Base-by-base conservation (phyloP, 768 basidiomycete species). In the Agaricus subrufescens region DNA sequence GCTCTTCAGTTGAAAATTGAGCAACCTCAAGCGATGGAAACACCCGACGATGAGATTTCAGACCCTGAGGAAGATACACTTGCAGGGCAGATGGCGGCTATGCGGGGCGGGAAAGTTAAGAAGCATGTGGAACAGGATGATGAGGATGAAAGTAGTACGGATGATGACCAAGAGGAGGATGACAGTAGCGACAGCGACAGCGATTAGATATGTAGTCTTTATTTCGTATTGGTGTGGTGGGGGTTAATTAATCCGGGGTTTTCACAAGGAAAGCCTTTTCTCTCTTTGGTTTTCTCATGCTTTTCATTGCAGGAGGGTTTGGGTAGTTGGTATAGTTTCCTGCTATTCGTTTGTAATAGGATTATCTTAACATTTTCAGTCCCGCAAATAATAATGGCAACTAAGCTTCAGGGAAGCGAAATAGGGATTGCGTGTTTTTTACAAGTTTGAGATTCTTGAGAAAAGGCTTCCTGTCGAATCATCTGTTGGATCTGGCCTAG, bases 51-150 rank as follows among this genome's bases (percentile, higher is more conserved):
- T 65, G 95, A 97, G 57, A 99, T 98, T 60, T 97, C 94, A 0
- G 97, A 98, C 48, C 97, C 97, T 0, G 97, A 98, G 30, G 97
- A 98, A 70, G 97, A 98, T 69, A 83, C 89, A 26, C 74, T 98
- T 50, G 97, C 94, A 4, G 97, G 97, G 7, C 97, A 99, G 76
- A 96, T 98, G 92, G 94, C 95, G 4, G 85, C 86, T 44, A 93
- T 99, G 92, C 85, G 90, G 44, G 95, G 95, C 3, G 89, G 86
- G 3, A 62, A 81, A 19, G 92, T 96, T 58, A 97, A 93, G 80
- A 87, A 83, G 65, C 70, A 64, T 23, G 55, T 58, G 27, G 70
- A 57, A 14, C 74, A 70, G 30, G 83, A 81, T 42, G 81, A 81
- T 48, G 76, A 74, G 46, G 81, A 82, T 57, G 78, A 79, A 62